Conservation (phyloP, 2,329 filamentous ascomycete genomes). For the Colletotrichum sp. region DNA sequence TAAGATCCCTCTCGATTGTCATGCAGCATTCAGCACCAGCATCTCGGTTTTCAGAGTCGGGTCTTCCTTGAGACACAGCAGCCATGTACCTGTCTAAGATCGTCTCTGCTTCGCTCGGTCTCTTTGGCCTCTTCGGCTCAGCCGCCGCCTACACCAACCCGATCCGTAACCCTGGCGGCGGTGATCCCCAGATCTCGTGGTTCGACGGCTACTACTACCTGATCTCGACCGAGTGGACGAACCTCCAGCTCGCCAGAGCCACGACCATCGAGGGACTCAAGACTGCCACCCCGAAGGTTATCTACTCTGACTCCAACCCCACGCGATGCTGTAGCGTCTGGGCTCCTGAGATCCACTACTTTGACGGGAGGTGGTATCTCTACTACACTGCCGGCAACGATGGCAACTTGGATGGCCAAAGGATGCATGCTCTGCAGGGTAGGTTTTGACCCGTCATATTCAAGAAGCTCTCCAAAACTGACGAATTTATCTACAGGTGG, state of each 20-base stretch:
- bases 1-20: not conserved
- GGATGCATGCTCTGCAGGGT: constrained; percentile 57
- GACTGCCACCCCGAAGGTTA: constrained; percentile 52
- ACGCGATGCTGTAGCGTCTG: constrained; percentile 60
- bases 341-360: constrained; percentile 61
- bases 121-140: constrained; percentile 23
- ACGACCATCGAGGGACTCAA: constrained; percentile 61
- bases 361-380: constrained; percentile 57
- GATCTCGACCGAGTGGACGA: constrained; percentile 59
- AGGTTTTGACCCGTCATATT: not conserved
- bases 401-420: constrained; percentile 53
- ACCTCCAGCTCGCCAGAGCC: constrained; percentile 59
- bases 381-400: constrained; percentile 60
- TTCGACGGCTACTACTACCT: constrained; percentile 62
- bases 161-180: constrained; percentile 52
- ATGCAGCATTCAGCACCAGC: not conserved
- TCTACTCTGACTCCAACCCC: constrained; percentile 53
- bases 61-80: not conserved
- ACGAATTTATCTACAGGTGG: constrained; percentile 42
- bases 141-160: constrained; percentile 54
- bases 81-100: constrained; percentile 4
- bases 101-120: not conserved
- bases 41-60: not conserved
- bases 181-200: constrained; percentile 59
- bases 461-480: not conserved